Conservation (phyloP, 208 protist genomes). For the Crithidia sp. region DNA sequence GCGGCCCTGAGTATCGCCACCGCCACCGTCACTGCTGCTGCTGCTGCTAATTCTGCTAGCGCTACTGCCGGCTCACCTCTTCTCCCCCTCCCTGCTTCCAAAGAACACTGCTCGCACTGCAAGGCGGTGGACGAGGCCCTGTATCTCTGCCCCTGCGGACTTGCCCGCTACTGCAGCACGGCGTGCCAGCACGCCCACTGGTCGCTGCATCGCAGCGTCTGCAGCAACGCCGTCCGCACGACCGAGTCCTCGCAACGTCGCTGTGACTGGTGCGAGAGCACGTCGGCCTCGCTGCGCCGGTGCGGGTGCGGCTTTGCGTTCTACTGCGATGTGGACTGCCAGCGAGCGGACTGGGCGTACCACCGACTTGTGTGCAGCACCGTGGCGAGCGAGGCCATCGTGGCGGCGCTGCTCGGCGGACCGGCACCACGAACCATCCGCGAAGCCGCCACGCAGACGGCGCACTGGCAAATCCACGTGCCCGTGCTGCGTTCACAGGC, state of each 20-base stretch:
- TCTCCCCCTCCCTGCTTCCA: not conserved
- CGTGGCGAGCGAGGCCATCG: not conserved
- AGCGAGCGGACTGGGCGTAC: conserved; percentile 49
- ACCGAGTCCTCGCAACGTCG: conserved; percentile 7
- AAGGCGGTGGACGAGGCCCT: conserved; percentile 25
- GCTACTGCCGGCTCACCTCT: not conserved
- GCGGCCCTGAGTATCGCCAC: no score
- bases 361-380: conserved; percentile 32
- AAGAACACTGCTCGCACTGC: conserved; percentile 22
- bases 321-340: conserved; percentile 50
- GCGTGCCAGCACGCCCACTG: conserved; percentile 52
- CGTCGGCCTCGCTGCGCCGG: conserved; percentile 24
- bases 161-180: conserved; percentile 45
- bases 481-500: not conserved
- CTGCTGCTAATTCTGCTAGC: no score
- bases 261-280: conserved; percentile 26
- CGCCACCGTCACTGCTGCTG: no score
- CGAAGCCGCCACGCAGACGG: conserved; percentile 32
- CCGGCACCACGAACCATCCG: conserved; percentile 10
- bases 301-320: conserved; percentile 43
- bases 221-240: conserved; percentile 15
- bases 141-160: conserved; percentile 46
- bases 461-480: conserved; percentile 23
- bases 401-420: conserved; percentile 11
- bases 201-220: conserved; percentile 36